A percentile compares a stretch with the other conserved stretches of the same genome.
Conservation (phyloP, 108 stramenopile genomes). For the Parmales sp. region DNA sequence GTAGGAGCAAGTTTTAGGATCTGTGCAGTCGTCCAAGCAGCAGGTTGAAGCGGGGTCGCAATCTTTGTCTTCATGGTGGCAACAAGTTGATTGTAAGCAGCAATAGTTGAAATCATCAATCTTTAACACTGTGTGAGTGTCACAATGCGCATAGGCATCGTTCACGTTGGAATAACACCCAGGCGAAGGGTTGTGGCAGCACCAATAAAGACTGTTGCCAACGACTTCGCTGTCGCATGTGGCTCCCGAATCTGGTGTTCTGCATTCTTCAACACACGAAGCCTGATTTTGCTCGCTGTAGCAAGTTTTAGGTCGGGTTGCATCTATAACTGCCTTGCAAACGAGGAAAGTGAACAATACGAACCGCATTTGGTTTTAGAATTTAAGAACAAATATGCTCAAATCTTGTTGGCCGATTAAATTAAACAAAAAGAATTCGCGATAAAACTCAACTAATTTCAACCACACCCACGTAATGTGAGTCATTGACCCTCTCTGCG, state of each 20-base stretch:
- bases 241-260: constrained; percentile 3
- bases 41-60: background rate
- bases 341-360: too few species aligned
- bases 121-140: background rate
- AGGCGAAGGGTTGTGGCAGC: constrained; percentile 8
- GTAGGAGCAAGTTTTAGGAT: background rate
- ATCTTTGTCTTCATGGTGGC: background rate
- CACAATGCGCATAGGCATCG: background rate
- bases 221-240: background rate
- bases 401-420: too few species aligned
- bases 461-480: too few species aligned
- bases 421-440: too few species aligned
- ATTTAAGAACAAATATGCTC: too few species aligned
- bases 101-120: constrained; percentile 5
- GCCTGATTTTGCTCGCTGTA: background rate
- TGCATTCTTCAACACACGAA: background rate
- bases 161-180: background rate
- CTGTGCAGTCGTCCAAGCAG: background rate
- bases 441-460: too few species aligned
- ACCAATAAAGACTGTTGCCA: constrained; percentile 1
- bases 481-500: too few species aligned
- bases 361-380: too few species aligned
- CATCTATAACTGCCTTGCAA: too few species aligned
- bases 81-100: background rate
- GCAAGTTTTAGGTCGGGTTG: too few species aligned